These are phyloP conservation scores for Plectosphaerella sp. DNA, from an alignment of 2,329 filamentous ascomycete genomes.

Conservation along the genomic window DNA sequence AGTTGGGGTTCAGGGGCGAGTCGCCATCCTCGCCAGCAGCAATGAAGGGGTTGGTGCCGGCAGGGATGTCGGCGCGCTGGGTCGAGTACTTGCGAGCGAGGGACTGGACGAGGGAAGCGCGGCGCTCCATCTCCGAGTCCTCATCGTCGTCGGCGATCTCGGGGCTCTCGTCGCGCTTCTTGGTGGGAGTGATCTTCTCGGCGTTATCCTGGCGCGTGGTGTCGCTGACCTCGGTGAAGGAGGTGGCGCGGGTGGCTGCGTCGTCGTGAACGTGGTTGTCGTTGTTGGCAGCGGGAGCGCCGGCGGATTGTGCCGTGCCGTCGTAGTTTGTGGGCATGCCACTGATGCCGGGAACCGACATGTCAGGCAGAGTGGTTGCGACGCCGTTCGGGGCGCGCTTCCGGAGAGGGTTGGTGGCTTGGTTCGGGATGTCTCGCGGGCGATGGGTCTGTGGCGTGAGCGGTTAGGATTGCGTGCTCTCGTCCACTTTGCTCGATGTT, in stretches of 20 bases:
- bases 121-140: constrained; percentile 42
- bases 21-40: constrained; percentile 36
- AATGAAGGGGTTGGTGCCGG: constrained; percentile 45
- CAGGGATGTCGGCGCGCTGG: constrained; percentile 30
- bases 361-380: constrained; percentile 14
- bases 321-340: constrained; percentile 44
- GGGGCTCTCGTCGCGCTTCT: constrained; percentile 3
- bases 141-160: constrained; percentile 26
- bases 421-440: not conserved
- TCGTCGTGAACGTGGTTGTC: constrained; percentile 19
- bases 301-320: constrained; percentile 37
- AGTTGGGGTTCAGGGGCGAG: constrained; percentile 50
- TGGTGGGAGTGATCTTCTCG: constrained; percentile 13
- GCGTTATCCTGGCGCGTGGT: constrained; percentile 12
- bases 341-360: constrained; percentile 35
- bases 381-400: not conserved
- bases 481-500: not conserved
- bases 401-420: not conserved
- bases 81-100: constrained; percentile 52
- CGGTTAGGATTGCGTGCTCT: too few relatives aligned
- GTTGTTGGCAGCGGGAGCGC: constrained; percentile 27
- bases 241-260: constrained; percentile 28
- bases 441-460: not conserved
- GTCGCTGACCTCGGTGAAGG: constrained; percentile 28
- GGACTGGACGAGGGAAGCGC: constrained; percentile 48